Conservation (phyloP, 2,329 filamentous ascomycete genomes). For the Decorospora gaudefroyi region DNA sequence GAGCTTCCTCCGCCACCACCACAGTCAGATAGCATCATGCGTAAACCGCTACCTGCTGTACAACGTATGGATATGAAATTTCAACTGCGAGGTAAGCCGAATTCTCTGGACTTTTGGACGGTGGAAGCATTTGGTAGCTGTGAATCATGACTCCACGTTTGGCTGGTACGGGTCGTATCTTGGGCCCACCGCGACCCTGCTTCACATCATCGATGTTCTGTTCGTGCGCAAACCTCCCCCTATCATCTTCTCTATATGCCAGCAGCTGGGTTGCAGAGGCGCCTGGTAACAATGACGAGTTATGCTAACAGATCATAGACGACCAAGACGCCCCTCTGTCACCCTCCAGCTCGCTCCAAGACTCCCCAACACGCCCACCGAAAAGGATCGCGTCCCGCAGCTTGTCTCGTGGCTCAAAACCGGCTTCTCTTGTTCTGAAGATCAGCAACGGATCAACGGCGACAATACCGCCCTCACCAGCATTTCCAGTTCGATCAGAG, state of each 20-base stretch:
- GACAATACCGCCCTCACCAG: conserved; percentile 33
- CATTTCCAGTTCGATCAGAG: conserved; percentile 15
- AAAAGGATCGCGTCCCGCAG: conserved; percentile 39
- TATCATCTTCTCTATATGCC: neutral
- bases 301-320: conserved; percentile 13
- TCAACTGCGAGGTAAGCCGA: conserved; percentile 42
- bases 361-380: conserved; percentile 29
- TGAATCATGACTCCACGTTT: neutral
- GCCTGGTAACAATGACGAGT: neutral
- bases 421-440: conserved; percentile 41
- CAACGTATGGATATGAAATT: conserved; percentile 39
- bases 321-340: conserved; percentile 20
- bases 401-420: conserved; percentile 43
- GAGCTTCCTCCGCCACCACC: conserved; percentile 41
- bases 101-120: neutral
- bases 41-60: conserved; percentile 33
- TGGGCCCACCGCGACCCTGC: conserved; percentile 1
- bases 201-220: conserved; percentile 5
- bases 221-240: neutral
- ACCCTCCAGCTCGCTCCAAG: conserved; percentile 19
- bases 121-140: neutral
- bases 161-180: conserved; percentile 3
- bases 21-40: conserved; percentile 28
- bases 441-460: conserved; percentile 49
- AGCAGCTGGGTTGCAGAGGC: no score